These are phyloP conservation scores for Castanospermum australe DNA, from an alignment of 306 rosid species.

Conservation along the genomic window DNA sequence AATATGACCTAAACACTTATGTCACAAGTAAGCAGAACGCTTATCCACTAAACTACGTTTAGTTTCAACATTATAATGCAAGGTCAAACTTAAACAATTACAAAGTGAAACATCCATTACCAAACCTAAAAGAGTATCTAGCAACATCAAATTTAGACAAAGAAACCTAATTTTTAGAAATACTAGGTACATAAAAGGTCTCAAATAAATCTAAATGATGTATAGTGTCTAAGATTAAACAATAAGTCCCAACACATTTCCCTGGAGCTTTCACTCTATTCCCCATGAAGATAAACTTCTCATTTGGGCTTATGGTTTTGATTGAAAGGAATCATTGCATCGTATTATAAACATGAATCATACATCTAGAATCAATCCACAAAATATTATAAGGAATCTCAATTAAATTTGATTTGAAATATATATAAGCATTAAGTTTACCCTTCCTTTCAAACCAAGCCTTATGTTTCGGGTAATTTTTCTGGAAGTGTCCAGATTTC, in stretches of 20 bases:
- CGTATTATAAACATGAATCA: too few species aligned
- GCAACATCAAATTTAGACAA: background rate
- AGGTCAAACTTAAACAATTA: background rate
- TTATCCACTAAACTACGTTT: background rate
- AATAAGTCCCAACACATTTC: too few species aligned
- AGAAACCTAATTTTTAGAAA: too few species aligned
- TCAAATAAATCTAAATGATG: background rate
- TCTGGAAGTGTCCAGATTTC: too few species aligned
- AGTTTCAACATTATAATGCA: background rate
- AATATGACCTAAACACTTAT: background rate
- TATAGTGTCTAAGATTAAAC: background rate
- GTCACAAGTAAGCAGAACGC: background rate
- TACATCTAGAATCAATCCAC: too few species aligned
- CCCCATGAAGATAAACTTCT: background rate
- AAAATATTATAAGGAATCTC: too few species aligned
- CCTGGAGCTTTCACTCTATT: background rate
- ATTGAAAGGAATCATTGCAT: background rate
- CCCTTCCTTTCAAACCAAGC: too few species aligned
- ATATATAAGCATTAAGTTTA: too few species aligned
- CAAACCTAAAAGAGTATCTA: too few species aligned
- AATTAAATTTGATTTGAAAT: too few species aligned
- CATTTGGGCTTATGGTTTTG: background rate
- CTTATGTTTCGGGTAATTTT: too few species aligned
- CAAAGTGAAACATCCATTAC: too few species aligned
- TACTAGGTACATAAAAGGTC: background rate